Base-by-base conservation (phyloP, 164 flowering plant genomes). In the Cinnamomum micranthum region DNA sequence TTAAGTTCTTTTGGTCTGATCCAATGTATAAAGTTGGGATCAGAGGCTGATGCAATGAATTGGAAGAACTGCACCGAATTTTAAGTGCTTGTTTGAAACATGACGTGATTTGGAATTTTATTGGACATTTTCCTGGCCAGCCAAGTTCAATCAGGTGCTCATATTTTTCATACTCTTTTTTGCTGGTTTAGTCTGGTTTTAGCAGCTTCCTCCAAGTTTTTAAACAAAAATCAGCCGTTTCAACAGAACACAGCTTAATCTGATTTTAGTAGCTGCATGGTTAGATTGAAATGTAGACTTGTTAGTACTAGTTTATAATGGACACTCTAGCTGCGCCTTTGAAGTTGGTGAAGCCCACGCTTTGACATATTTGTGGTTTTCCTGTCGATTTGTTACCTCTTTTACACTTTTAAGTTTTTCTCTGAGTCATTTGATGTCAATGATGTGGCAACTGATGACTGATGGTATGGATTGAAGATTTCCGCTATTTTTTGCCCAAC, bases 381-480 rank as follows among this genome's bases (percentile, higher is more conserved):
- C 33, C 33, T 31, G 19, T 17, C 28, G 7, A 20, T 63, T 63
- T n/a, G 12, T 63, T 63, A 23, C 66, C 22, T 24, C 7, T 63
- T 63, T 66, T 27, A 31, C 69, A 25, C 13, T 33, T 66, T 66
- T 14, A 27, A 7, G 35, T 27, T 25, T n/a, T 20, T 63, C 33
- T 31, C 33, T 4, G 33, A 23, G 22, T 63, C 35, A 33, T 22
- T 6, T 17, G 13, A 35, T 24, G 33, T 52, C 19, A 12, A 31
- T 31, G 33, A 31, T 31, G 4, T 73, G 68, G 55, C n/a, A 25
- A 50, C 1, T 33, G 17, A 33, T 68, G 35, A 20, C 19, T 33
- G 71, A 68, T 68, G 71, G 50, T 33, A 68, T 25, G n/a, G 23
- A 47, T 71, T 64, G 52, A 17, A 24, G 70, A 23, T 28, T 4